Conservation (phyloP, 495 filamentous ascomycete genomes). For the Penicillium chermesinum region DNA sequence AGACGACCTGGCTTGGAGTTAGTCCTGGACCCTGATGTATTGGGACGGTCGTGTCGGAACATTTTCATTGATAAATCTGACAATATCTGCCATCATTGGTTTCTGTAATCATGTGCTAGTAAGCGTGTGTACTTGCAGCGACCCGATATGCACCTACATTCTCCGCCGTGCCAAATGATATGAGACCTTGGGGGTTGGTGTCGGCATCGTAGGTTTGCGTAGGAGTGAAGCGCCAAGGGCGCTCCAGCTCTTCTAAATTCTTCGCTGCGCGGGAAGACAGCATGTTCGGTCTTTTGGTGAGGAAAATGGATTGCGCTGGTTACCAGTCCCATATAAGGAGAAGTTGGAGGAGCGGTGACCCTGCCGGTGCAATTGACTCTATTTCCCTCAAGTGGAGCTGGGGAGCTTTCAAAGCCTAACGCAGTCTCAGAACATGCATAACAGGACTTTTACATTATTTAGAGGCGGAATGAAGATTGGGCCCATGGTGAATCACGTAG, state of each 20-base stretch:
- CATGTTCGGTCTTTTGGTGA: too few species aligned
- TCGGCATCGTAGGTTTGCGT: constrained; percentile 27
- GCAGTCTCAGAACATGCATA: too few species aligned
- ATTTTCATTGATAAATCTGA: constrained; percentile 30
- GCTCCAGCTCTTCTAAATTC: constrained; percentile 18
- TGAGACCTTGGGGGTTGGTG: constrained; percentile 26
- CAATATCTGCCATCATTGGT: constrained; percentile 27
- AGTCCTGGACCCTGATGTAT: neutral
- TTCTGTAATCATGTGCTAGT: constrained; percentile 8
- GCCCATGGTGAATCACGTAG: too few species aligned
- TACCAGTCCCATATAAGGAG: neutral
- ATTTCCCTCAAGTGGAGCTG: neutral
- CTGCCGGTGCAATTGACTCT: neutral
- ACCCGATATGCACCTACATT: constrained; percentile 21
- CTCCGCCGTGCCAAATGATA: constrained; percentile 33
- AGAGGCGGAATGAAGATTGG: too few species aligned
- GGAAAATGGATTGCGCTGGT: too few species aligned
- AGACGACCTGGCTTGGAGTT: constrained; percentile 18
- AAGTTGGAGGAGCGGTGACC: neutral
- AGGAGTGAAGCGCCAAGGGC: constrained; percentile 28
- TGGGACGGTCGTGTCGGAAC: constrained; percentile 3
- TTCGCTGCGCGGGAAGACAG: constrained; percentile 27
- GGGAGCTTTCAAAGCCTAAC: too few species aligned
- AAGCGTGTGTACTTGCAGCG: neutral
- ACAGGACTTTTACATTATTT: too few species aligned